These are phyloP conservation scores for Globisporangium polare DNA, from an alignment of 352 stramenopile genomes.

Conservation along the genomic window DNA sequence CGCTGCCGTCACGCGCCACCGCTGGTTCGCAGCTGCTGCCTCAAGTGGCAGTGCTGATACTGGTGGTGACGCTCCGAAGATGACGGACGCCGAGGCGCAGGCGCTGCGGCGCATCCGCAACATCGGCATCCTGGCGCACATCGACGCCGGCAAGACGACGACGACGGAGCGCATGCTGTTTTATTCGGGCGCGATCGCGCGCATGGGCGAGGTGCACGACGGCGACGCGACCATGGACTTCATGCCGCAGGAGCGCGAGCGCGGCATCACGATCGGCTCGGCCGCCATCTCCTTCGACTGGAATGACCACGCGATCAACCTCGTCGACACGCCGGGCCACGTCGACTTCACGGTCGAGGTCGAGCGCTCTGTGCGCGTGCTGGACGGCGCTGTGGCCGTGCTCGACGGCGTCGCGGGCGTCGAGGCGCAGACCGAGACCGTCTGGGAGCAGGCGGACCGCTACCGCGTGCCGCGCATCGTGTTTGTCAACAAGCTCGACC, in stretches of 20 bases:
- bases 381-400: constrained; percentile 97
- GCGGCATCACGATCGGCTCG: constrained; percentile 98
- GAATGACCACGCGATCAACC: constrained; percentile 94
- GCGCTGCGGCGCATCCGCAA: constrained; percentile 83
- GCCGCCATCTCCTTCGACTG: constrained; percentile 96
- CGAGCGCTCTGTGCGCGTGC: constrained; percentile 94
- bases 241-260: constrained; percentile 93
- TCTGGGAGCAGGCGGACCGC: constrained; percentile 78
- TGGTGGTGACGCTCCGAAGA: no score
- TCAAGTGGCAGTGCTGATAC: background rate
- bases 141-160: constrained; percentile 99
- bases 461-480: constrained; percentile 89
- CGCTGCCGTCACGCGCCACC: background rate
- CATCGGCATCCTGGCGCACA: constrained; percentile 99
- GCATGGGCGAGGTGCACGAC: constrained; percentile 76
- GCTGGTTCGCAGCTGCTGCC: background rate
- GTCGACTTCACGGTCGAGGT: constrained; percentile 99
- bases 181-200: constrained; percentile 87
- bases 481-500: constrained; percentile 98
- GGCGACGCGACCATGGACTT: constrained; percentile 83
- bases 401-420: constrained; percentile 97
- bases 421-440: constrained; percentile 87
- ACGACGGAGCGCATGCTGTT: constrained; percentile 99
- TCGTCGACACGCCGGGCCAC: constrained; percentile 97
- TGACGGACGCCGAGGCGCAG: constrained; percentile 9